Percentiles rank a stretch among this genome's conserved stretches.
These are phyloP conservation scores for Fusarium graminum DNA, from an alignment of 2,329 filamentous ascomycete genomes.

Conservation along the genomic window DNA sequence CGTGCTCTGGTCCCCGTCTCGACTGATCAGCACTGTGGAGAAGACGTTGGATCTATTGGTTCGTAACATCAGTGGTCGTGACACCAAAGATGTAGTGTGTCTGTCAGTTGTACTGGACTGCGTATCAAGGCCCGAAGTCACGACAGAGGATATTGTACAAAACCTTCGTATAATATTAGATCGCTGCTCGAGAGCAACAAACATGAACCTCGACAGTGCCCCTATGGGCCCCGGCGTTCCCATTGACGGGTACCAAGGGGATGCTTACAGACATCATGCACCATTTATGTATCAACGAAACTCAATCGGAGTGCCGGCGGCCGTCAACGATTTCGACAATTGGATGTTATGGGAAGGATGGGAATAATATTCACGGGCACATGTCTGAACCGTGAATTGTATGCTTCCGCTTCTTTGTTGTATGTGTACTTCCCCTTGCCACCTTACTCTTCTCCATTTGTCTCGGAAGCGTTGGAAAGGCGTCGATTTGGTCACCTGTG, in stretches of 20 bases:
- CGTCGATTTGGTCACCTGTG: conserved; percentile 18
- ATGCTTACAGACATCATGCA: conserved; percentile 49
- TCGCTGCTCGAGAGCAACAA: conserved; percentile 59
- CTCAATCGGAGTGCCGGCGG: conserved; percentile 46
- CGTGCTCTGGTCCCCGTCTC: conserved; percentile 58
- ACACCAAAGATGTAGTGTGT: conserved; percentile 64
- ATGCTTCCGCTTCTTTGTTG: conserved; percentile 3
- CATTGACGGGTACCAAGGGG: conserved; percentile 43
- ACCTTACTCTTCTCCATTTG: conserved; percentile 26
- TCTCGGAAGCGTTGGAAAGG: conserved; percentile 4
- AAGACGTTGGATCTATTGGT: conserved; percentile 62
- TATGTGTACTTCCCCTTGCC: conserved; percentile 11
- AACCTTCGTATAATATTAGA: conserved; percentile 60
- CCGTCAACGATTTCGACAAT: conserved; percentile 50
- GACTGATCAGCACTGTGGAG: conserved; percentile 61
- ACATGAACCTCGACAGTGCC: conserved; percentile 57
- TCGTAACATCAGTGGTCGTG: conserved; percentile 61
- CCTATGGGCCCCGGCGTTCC: conserved; percentile 27
- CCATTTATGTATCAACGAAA: conserved; percentile 52
- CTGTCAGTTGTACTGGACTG: conserved; percentile 63
- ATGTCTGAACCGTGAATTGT: background rate
- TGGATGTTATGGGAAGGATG: conserved; percentile 59
- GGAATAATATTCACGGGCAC: conserved; percentile 47
- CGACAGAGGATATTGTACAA: conserved; percentile 57
- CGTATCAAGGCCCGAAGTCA: conserved; percentile 58